Evolutionary conservation across 495 filamentous ascomycete genomes (phyloP), one percentile per base, ranked within the genome.

Genomic region (Penicillium canariense): DNA sequence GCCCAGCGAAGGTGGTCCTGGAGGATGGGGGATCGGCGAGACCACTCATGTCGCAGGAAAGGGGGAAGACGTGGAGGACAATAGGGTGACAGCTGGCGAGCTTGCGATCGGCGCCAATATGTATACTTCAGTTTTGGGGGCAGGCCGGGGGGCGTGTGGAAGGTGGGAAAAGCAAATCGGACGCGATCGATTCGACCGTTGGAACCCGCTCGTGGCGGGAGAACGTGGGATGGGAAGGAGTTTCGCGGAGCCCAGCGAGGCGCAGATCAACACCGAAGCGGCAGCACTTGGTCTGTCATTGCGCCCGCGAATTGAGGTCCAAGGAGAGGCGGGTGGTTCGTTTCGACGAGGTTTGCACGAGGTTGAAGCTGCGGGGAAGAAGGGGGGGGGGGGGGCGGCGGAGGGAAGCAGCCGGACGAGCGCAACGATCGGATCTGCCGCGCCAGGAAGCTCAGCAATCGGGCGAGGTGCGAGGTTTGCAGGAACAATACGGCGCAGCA

Each of bases 1-100:
- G 56, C 59, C 64, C 67, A 59, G 72, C 44, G 48, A 74, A 68
- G 22, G 61, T 57, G 51, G 60, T 71, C 68, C 73, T 67, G 18
- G 62, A 58, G 32, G 73, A 67, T 35, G 70, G 74, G 40, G 65
- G 68, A 58, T 76, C 75, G 62, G 72, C 75, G 59, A 75, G 63
- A 59, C 75, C 60, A 59, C 67, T 77, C 75, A 77, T 77, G 36
- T 64, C 63, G 70, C 61, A 66, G 59, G 63, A 60, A 50, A 54
- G 55, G 50, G 48, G 57, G 42, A 53, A 40, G 51, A 36, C 45
- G 30, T 15, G 47, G 44, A 30, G 34, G 40, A 38, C 18, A 44
- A 12, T 22, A 34, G 10, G 32, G 62, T 23, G 47, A 50, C n/a
- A 23, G 31, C 35, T 26, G 20, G 11, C 28, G 47, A 50, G 52